Conservation (phyloP, 2,329 filamentous ascomycete species). For the Graphium sp. region DNA sequence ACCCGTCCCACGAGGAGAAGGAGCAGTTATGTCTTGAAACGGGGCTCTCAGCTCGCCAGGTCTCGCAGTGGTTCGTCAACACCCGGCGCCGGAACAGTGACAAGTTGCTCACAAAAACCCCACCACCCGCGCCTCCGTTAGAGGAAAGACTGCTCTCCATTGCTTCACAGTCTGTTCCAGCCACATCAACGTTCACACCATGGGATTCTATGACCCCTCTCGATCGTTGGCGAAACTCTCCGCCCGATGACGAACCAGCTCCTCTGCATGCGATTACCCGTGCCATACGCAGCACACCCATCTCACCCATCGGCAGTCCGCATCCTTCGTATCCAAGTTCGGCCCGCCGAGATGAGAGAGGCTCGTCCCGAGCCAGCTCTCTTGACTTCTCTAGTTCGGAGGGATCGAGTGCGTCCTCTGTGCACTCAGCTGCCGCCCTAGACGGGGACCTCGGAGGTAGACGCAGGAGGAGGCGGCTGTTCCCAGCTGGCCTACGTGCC, state of each 20-base stretch:
- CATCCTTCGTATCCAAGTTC: too few species aligned
- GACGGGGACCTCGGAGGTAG: conserved; percentile 2
- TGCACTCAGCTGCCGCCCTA: conserved; percentile 6
- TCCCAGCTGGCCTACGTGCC: background rate
- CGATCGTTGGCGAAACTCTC: conserved; percentile 8
- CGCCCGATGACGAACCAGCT: conserved; percentile 10
- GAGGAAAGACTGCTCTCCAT: conserved; percentile 21
- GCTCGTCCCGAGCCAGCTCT: too few species aligned
- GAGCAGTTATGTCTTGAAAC: conserved; percentile 39
- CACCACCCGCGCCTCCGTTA: conserved; percentile 28
- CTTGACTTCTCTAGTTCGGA: too few species aligned
- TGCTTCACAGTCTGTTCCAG: conserved; percentile 29
- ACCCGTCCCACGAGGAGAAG: conserved; percentile 49
- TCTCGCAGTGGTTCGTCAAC: conserved; percentile 58
- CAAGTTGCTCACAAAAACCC: conserved; percentile 26
- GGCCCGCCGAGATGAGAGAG: too few species aligned
- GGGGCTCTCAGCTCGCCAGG: conserved; percentile 42
- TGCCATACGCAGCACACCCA: conserved; percentile 6
- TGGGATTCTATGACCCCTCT: conserved; percentile 7
- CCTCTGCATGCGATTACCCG: conserved; percentile 8
- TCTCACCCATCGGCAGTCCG: conserved; percentile 9
- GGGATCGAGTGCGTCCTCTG: background rate
- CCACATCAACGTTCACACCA: conserved; percentile 18
- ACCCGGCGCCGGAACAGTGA: conserved; percentile 46
- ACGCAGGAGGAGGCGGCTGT: conserved; percentile 1